Percentiles rank a stretch among this genome's conserved stretches.
Evolutionary conservation across 805 yeast genomes (phyloP).

Genomic region (Kazachstania africana): DNA sequence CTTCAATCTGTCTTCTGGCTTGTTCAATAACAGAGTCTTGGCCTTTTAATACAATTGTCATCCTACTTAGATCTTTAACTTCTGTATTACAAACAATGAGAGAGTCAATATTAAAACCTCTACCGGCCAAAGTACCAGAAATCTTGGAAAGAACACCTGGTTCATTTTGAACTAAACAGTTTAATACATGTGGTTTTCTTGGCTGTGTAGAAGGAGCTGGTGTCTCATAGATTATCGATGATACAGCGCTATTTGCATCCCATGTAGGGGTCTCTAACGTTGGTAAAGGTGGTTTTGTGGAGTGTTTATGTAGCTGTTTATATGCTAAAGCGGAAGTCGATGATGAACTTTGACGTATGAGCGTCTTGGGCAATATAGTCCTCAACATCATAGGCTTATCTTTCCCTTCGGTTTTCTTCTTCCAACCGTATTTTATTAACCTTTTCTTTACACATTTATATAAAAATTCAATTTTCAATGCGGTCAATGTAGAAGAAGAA

Average conservation of each 20-base stretch:
- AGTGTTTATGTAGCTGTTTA: slow-evolving; percentile 80
- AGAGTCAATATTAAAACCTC: slow-evolving; percentile 97
- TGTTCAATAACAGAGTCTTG: slow-evolving; percentile 95
- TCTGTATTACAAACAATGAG: slow-evolving; percentile 94
- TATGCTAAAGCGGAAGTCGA: slow-evolving; percentile 93
- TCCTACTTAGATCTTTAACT: slow-evolving; percentile 86
- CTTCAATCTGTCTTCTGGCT: slow-evolving; percentile 96
- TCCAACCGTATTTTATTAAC: too few species aligned
- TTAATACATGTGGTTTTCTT: slow-evolving; percentile 75
- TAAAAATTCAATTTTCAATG: too few species aligned
- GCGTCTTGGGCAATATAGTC: slow-evolving; percentile 30
- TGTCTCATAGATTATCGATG: slow-evolving; percentile 88
- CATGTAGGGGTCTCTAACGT: slow-evolving; percentile 87
- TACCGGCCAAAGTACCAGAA: slow-evolving; percentile 91
- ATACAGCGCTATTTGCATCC: slow-evolving; percentile 95
- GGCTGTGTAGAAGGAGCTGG: slow-evolving; percentile 48
- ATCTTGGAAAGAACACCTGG: slow-evolving; percentile 94
- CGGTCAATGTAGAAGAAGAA: too few species aligned
- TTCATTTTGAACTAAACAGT: slow-evolving; percentile 95
- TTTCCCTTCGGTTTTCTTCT: too few species aligned
- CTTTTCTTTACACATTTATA: too few species aligned
- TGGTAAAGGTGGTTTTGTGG: slow-evolving; percentile 81
- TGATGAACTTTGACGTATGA: slow-evolving; percentile 40
- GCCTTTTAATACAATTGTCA: slow-evolving; percentile 92
- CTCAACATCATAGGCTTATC: slow-evolving; percentile 3